phyloP scores from a whole-genome alignment of 257 asterid species.

The Plantago major region DNA sequence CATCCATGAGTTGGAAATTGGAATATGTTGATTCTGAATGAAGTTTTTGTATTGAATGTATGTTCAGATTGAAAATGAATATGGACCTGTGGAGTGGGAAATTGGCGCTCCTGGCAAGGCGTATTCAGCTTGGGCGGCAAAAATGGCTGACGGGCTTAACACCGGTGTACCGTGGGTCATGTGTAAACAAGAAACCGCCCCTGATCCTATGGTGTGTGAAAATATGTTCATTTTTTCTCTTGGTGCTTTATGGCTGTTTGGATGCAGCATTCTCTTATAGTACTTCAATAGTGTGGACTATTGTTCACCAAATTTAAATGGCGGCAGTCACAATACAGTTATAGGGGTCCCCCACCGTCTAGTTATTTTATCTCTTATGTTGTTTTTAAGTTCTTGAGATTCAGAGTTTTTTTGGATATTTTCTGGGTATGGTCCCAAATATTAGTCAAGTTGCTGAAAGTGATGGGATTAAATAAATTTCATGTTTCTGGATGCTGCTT shows the following conservation, averaged over 20 bases:
- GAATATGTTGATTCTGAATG: background rate
- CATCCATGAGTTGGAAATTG: background rate
- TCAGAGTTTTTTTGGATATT: background rate
- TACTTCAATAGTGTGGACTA: background rate
- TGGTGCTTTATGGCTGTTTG: background rate
- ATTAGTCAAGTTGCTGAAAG: conserved; percentile 6
- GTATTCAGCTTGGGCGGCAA: conserved; percentile 81
- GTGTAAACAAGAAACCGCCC: conserved; percentile 97
- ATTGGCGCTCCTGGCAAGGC: conserved; percentile 95
- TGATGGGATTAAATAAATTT: background rate
- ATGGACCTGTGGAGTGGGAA: conserved; percentile 88
- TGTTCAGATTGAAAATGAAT: conserved; percentile 86
- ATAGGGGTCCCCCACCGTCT: conserved; percentile 2
- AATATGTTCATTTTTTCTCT: background rate
- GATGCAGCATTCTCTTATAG: background rate
- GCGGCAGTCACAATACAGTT: conserved; percentile 8
- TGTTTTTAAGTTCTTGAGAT: background rate
- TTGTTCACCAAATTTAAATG: background rate
- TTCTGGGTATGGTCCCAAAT: no score
- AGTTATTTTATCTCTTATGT: background rate
- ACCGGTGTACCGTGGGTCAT: conserved; percentile 98
- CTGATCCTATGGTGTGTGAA: conserved; percentile 66
- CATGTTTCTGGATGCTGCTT: background rate
- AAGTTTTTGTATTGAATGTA: background rate
- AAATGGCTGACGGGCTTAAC: conserved; percentile 73